Conservation (phyloP, 2,329 filamentous ascomycete genomes). For the Parastagonospora nodorum region DNA sequence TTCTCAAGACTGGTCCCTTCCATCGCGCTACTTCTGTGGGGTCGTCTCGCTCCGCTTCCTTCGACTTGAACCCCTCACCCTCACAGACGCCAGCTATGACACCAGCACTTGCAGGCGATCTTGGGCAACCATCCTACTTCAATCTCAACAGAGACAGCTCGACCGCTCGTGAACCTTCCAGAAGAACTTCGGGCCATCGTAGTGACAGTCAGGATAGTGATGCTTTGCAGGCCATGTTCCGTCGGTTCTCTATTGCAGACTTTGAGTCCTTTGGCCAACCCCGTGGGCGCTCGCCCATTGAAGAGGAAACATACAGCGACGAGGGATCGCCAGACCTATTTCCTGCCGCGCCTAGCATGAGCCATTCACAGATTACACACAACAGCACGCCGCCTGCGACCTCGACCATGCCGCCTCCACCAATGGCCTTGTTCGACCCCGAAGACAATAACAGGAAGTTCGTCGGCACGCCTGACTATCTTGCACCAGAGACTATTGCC, state of each 20-base stretch:
- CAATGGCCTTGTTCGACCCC: slow-evolving; percentile 92
- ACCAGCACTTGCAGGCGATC: slow-evolving; percentile 69
- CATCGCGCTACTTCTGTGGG: slow-evolving; percentile 81
- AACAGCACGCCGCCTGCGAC: slow-evolving; percentile 65
- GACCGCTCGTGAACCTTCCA: slow-evolving; percentile 64
- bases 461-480: slow-evolving; percentile 94
- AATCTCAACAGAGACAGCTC: slow-evolving; percentile 68
- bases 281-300: slow-evolving; percentile 64
- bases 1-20: slow-evolving; percentile 91
- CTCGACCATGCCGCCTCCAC: slow-evolving; percentile 83
- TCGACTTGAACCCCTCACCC: slow-evolving; percentile 85
- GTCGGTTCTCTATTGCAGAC: slow-evolving; percentile 62
- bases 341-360: slow-evolving; percentile 64
- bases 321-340: slow-evolving; percentile 79
- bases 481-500: slow-evolving; percentile 95
- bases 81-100: slow-evolving; percentile 85
- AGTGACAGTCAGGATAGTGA: slow-evolving; percentile 95
- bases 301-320: slow-evolving; percentile 74
- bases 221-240: slow-evolving; percentile 79
- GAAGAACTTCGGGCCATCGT: slow-evolving; percentile 77
- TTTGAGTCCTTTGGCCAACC: slow-evolving; percentile 49
- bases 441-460: slow-evolving; percentile 92
- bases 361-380: slow-evolving; percentile 57
- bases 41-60: slow-evolving; percentile 90
- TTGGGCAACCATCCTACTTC: slow-evolving; percentile 93